Conservation (phyloP, 2,329 filamentous ascomycete species). For the Diaporthe citrichinensis region DNA sequence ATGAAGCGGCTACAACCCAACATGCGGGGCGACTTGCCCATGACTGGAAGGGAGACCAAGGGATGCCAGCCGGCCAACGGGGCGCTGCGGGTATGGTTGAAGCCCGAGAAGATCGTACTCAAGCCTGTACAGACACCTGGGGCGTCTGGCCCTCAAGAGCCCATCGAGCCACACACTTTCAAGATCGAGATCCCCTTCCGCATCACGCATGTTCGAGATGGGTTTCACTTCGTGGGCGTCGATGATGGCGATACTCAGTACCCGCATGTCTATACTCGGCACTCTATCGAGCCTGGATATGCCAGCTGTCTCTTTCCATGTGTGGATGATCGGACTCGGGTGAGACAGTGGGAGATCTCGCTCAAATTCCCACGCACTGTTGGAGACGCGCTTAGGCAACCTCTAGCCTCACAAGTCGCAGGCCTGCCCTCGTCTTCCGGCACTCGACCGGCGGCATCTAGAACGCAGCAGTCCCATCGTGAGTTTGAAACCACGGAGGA, state of each 20-base stretch:
- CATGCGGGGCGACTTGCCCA: slow-evolving; percentile 67
- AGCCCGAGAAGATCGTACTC: slow-evolving; percentile 52
- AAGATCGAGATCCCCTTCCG: slow-evolving; percentile 80
- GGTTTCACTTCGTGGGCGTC: slow-evolving; percentile 91
- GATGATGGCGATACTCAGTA: slow-evolving; percentile 85
- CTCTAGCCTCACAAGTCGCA: slow-evolving; percentile 57
- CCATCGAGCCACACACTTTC: slow-evolving; percentile 43
- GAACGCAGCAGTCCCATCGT: slow-evolving; percentile 54
- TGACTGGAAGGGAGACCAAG: slow-evolving; percentile 67
- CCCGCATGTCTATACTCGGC: slow-evolving; percentile 91
- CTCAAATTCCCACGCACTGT: slow-evolving; percentile 89
- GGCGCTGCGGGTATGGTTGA: slow-evolving; percentile 60
- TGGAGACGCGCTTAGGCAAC: slow-evolving; percentile 78
- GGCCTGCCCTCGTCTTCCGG: slow-evolving; percentile 41
- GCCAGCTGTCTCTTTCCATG: slow-evolving; percentile 94
- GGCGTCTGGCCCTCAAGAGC: slow-evolving; percentile 28
- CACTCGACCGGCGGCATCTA: slow-evolving; percentile 49
- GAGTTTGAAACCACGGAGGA: slow-evolving; percentile 73
- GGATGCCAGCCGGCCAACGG: slow-evolving; percentile 71
- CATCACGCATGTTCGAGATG: slow-evolving; percentile 83
- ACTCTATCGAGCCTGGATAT: slow-evolving; percentile 82
- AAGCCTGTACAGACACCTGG: slow-evolving; percentile 45
- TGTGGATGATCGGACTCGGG: slow-evolving; percentile 84
- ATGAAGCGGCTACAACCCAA: slow-evolving; percentile 68
- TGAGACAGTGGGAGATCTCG: slow-evolving; percentile 87